Conservation (phyloP, 345 rosid species). For the Eucalyptus polyanthemos region DNA sequence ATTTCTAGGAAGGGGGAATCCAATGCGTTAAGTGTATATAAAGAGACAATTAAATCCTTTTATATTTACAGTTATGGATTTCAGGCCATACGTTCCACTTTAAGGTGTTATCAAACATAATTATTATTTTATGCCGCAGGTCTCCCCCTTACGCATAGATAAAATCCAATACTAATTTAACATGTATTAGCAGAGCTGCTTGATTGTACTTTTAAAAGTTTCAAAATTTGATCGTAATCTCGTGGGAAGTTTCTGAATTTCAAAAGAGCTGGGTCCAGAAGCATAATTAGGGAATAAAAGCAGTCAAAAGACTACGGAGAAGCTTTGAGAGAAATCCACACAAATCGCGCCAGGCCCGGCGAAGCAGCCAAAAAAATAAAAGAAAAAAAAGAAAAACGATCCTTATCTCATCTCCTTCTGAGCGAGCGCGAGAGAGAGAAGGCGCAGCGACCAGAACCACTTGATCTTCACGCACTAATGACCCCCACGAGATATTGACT, state of each 20-base stretch:
- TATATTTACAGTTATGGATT: not conserved
- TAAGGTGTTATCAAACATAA: not conserved
- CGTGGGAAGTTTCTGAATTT: not conserved
- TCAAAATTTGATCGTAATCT: not conserved
- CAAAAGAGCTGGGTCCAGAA: not conserved
- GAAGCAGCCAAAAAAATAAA: not conserved
- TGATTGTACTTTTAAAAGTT: not conserved
- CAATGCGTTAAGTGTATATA: not conserved
- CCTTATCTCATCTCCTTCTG: not conserved
- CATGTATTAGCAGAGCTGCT: too few relatives aligned
- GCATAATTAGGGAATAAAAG: too few relatives aligned
- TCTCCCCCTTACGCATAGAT: too few relatives aligned
- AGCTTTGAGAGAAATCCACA: not conserved
- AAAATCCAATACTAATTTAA: too few relatives aligned
- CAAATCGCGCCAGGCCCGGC: not conserved
- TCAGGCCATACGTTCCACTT: not conserved
- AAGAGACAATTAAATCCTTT: not conserved
- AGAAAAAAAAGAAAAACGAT: not conserved
- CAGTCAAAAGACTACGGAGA: not conserved
- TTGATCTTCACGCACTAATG: not conserved
- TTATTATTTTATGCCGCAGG: not conserved
- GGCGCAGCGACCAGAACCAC: not conserved
- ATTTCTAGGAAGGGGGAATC: not conserved
- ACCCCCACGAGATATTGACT: not conserved
- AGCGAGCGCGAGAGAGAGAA: not conserved